Conservation (phyloP, 2,329 filamentous ascomycete genomes). For the Colletotrichum shisoi region DNA sequence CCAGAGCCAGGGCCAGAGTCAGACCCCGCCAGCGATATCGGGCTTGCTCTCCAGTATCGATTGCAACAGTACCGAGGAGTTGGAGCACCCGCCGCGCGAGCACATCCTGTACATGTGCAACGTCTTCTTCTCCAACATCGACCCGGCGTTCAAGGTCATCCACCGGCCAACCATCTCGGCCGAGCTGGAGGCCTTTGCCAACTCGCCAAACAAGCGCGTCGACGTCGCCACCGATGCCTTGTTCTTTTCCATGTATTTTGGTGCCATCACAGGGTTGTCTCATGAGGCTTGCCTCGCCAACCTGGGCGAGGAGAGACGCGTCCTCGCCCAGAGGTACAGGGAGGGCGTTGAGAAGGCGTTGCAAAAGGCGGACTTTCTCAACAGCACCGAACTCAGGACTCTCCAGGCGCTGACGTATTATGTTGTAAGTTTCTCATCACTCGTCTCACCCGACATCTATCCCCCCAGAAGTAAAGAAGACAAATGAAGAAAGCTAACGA, state of each 20-base stretch:
- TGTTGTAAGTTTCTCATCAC: slow-evolving; percentile 42
- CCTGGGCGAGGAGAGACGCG: slow-evolving; percentile 49
- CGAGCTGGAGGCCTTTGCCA: slow-evolving; percentile 44
- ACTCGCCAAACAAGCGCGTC: slow-evolving; percentile 41
- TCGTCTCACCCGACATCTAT: no score
- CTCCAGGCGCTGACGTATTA: slow-evolving; percentile 56
- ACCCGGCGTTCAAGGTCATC: slow-evolving; percentile 55
- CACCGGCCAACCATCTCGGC: slow-evolving; percentile 53
- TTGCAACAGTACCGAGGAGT: slow-evolving; percentile 1
- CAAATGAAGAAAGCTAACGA: neutral
- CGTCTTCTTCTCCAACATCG: slow-evolving; percentile 53
- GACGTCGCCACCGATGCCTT: slow-evolving; percentile 48
- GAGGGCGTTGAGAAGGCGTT: slow-evolving; percentile 51
- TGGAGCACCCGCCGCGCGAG: slow-evolving; percentile 49
- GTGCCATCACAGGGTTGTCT: slow-evolving; percentile 49
- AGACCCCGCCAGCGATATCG: slow-evolving; percentile 43
- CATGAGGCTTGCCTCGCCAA: slow-evolving; percentile 46
- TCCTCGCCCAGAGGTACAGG: slow-evolving; percentile 47
- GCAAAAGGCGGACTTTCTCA: slow-evolving; percentile 55
- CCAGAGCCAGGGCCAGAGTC: slow-evolving; percentile 31
- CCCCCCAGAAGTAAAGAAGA: no score
- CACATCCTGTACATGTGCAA: slow-evolving; percentile 50
- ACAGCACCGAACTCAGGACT: slow-evolving; percentile 50
- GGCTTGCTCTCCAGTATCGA: slow-evolving; percentile 41
- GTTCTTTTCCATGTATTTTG: slow-evolving; percentile 56